Conservation (phyloP, 2,329 filamentous ascomycete genomes). For the Aspergillus flavus region DNA sequence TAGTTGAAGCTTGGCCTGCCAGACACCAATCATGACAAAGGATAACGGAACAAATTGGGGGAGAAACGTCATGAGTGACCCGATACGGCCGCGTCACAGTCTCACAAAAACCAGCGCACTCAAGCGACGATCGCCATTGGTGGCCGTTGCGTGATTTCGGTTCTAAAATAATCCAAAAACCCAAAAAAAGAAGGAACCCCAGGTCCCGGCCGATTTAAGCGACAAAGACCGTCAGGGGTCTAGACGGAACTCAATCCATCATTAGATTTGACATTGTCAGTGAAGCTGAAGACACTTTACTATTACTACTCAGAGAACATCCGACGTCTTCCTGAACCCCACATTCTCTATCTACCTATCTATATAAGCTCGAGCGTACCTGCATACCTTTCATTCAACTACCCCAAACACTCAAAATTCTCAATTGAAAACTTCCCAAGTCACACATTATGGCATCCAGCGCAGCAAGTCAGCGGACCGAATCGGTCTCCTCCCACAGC, state of each 20-base stretch:
- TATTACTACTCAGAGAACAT: neutral
- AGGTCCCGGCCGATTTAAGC: neutral
- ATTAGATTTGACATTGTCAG: neutral
- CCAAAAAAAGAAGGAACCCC: neutral
- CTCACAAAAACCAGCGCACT: neutral
- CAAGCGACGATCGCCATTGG: conserved; percentile 11
- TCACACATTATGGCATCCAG: neutral
- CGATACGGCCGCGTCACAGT: conserved; percentile 22
- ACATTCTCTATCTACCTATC: neutral
- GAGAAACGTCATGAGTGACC: conserved; percentile 6
- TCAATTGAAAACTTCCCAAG: neutral
- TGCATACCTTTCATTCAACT: neutral
- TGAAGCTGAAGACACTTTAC: neutral
- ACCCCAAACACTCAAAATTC: neutral
- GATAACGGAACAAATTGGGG: neutral
- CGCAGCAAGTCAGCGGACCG: conserved; percentile 23
- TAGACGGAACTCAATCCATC: neutral
- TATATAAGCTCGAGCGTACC: neutral
- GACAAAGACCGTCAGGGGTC: neutral
- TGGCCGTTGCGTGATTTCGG: conserved; percentile 13
- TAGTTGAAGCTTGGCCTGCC: conserved; percentile 24
- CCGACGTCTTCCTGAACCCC: neutral
- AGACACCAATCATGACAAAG: conserved; percentile 6
- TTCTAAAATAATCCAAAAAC: conserved; percentile 6
- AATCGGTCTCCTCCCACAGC: conserved; percentile 27